These are phyloP conservation scores for Hypoxylon sp. DNA, from an alignment of 2,329 filamentous ascomycete genomes.

Conservation along the genomic window DNA sequence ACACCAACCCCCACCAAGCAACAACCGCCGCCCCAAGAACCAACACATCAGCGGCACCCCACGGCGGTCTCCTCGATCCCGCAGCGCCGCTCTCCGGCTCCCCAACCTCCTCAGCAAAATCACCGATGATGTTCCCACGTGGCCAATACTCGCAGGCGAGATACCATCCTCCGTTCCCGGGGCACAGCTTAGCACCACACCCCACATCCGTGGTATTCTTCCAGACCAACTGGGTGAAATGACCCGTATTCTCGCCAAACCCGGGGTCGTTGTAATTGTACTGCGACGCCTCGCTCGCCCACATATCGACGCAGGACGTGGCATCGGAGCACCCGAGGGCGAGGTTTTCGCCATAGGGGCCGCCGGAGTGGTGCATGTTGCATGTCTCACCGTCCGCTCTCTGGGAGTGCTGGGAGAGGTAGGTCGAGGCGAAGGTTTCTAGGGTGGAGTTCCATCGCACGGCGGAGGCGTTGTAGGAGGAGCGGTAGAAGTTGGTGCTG, in stretches of 20 bases:
- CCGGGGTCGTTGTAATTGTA: slow-evolving; percentile 71
- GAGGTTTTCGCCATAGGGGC: slow-evolving; percentile 81
- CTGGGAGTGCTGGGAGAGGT: slow-evolving; percentile 53
- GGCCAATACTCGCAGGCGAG: slow-evolving; percentile 80
- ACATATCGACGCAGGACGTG: slow-evolving; percentile 71
- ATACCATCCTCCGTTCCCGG: slow-evolving; percentile 68
- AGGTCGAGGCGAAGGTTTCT: slow-evolving; percentile 65
- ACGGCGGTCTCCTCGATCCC: background rate
- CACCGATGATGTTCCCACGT: slow-evolving; percentile 71
- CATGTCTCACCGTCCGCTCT: slow-evolving; percentile 53
- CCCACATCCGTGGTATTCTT: slow-evolving; percentile 71
- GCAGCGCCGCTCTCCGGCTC: slow-evolving; percentile 28
- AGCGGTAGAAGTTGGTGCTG: slow-evolving; percentile 75
- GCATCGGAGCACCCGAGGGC: slow-evolving; percentile 75
- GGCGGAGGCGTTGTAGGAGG: slow-evolving; percentile 69
- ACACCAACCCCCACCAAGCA: slow-evolving; percentile 30
- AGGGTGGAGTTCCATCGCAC: slow-evolving; percentile 76
- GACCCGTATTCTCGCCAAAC: slow-evolving; percentile 72
- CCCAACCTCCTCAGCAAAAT: slow-evolving; percentile 63
- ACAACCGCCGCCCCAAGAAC: slow-evolving; percentile 15
- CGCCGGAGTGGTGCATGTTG: slow-evolving; percentile 68
- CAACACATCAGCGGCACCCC: background rate
- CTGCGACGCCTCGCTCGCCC: slow-evolving; percentile 70
- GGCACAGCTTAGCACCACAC: slow-evolving; percentile 63
- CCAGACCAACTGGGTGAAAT: slow-evolving; percentile 83